Evolutionary conservation across 2,329 filamentous ascomycete genomes (phyloP), one percentile per base, ranked within the genome.

Genomic region (Immersiporthe knoxdaviesiana): DNA sequence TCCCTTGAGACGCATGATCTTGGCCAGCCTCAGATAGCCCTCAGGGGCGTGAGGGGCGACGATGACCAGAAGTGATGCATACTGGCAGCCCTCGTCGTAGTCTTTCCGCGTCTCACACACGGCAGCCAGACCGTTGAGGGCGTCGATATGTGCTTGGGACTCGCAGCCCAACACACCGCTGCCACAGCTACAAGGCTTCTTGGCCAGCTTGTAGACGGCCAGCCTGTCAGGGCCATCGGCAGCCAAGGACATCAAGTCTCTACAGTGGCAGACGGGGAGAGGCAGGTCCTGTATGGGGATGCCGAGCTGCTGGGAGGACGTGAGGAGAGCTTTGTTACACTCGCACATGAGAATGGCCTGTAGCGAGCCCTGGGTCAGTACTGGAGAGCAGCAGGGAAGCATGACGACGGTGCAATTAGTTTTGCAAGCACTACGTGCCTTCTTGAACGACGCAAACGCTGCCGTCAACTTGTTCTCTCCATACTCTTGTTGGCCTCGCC

Each of bases 11-110:
- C 64, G 67, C 0, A 71, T 47, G 24, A 56, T 52, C 24, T 70
- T 70, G n/a, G 63, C 68, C 68, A 71, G 24, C 60, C 68, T 70
- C 59, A 70, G 16, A 24, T 70, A 71, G 8, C 68, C 70, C 58
- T 71, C 68, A n/a, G 70, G 68, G 32, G 50, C 32, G 18, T 65
- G 61, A 32, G 70, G 70, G 24, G 68, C 68, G 41, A 67, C 41
- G 27, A 66, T 66, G 50, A 70, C 27, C 30, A 68, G 39, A n/a
- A 71, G 50, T 32, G 39, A 44, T 10, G 68, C 68, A 65, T 68
- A 65, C 27, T 52, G 39, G 12, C 52, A 56, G 30, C 68, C 68
- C 44, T 63, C 54, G 10, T 61, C 41, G 8, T 65, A 65, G 27
- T 24, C 37, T 21, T 59, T 41, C 0, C 60, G 65, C 35, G 35